Evolutionary conservation across 805 yeast species (phyloP).

Genomic region (Starmerella vaccinii): DNA sequence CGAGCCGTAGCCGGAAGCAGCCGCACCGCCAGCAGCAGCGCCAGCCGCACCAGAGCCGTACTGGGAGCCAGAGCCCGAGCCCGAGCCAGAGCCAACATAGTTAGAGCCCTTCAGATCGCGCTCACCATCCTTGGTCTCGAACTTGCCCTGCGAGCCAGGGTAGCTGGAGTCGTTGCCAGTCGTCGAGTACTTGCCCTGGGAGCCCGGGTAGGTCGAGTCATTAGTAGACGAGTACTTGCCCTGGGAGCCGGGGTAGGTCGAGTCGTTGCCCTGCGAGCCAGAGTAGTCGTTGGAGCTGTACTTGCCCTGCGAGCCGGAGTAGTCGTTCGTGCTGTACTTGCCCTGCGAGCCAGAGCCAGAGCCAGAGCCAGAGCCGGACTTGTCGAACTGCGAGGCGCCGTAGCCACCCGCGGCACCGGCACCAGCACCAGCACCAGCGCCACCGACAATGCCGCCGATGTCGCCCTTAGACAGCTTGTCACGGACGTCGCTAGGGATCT

Average conservation of each 20-base stretch:
- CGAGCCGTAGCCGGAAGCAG: too few species aligned
- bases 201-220: not conserved
- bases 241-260: not conserved
- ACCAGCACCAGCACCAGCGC: conserved; percentile 14
- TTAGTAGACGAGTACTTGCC: not conserved
- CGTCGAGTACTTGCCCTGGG: conserved; percentile 2
- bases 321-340: not conserved
- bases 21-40: too few species aligned
- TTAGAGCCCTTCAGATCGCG: not conserved
- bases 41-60: too few species aligned
- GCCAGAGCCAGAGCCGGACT: conserved; percentile 3
- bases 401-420: conserved; percentile 7
- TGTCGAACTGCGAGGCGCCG: not conserved
- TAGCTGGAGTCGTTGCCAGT: not conserved
- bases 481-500: conserved; percentile 8
- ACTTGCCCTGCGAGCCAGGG: conserved; percentile 8
- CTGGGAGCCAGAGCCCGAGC: too few species aligned
- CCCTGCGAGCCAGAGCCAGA: conserved; percentile 4
- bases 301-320: conserved; percentile 3
- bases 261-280: not conserved
- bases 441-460: conserved; percentile 13
- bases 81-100: not conserved
- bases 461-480: conserved; percentile 13
- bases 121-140: not conserved
- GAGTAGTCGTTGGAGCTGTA: conserved; percentile 2